Percentiles rank a stretch among this genome's conserved stretches.
phyloP scores from a whole-genome alignment of 1,139 yeast genomes.

The Geotrichum klebahnii region DNA sequence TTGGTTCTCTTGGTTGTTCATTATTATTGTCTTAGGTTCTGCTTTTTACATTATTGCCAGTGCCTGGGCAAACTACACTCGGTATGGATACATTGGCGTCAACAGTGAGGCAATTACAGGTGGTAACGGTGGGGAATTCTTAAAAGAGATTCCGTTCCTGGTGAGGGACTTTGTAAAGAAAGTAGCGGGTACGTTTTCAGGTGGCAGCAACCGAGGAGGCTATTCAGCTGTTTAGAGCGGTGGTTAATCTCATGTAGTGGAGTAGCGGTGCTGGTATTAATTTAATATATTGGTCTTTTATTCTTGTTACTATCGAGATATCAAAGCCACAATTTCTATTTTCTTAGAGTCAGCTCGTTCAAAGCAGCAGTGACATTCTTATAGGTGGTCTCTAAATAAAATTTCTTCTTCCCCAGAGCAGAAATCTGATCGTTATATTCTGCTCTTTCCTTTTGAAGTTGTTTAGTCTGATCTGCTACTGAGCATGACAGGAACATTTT shows the following conservation, averaged over 20 bases:
- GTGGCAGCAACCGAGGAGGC: conserved; percentile 80
- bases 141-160: conserved; percentile 73
- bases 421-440: conserved; percentile 56
- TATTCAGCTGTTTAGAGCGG: conserved; percentile 72
- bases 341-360: conserved; percentile 42
- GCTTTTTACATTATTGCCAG: conserved; percentile 72
- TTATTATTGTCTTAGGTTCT: conserved; percentile 57
- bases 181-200: conserved; percentile 64
- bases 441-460: conserved; percentile 50
- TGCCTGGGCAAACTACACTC: conserved; percentile 62
- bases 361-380: conserved; percentile 67
- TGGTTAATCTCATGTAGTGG: too few relatives aligned
- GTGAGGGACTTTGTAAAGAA: conserved; percentile 71
- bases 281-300: too few relatives aligned
- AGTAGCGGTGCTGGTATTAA: too few relatives aligned
- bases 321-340: too few relatives aligned
- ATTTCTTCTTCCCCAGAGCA: conserved; percentile 62
- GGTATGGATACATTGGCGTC: conserved; percentile 41
- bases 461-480: conserved; percentile 47
- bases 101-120: too few relatives aligned
- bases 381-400: conserved; percentile 70
- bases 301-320: too few relatives aligned
- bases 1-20: conserved; percentile 41
- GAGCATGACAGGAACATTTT: conserved; percentile 49
- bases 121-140: too few relatives aligned